Evolutionary conservation across 768 basidiomycete genomes (phyloP), one percentile per base, ranked within the genome.

Genomic region (Pisolithus tinctorius): DNA sequence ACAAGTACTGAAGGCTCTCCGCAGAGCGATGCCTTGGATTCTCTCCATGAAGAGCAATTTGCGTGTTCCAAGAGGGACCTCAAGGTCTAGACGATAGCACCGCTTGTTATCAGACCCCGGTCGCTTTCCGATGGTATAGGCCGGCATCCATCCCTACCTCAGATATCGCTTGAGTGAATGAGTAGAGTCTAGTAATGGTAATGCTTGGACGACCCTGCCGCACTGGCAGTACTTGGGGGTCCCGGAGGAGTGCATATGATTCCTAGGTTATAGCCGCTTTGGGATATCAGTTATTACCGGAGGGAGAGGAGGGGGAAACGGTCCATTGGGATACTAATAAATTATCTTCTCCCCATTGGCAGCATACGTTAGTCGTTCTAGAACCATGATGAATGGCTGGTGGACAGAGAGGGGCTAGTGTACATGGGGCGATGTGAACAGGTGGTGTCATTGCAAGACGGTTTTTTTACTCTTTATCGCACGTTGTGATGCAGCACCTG

Each of bases 131-230:
- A 38, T 37, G 9, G 10, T 4, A 14, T 16, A 47, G 6, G 46
- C 46, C 10, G 46, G 46, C 30, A 47, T 47, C 46, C 46, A 47
- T 25, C 20, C 34, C 34, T 37, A 34, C n/a, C 37, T 34, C 17
- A 47, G 23, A 20, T 47, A 47, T n/a, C 36, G 31, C 46, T 47
- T 47, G 31, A 47, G 34, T 5, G 46, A 47, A 23, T 47, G 42
- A 23, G 42, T 44, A 25, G 42, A 25, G 5, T 20, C 40, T 23
- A 23, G 16, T n/a, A 4, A 17, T 9, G 8, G 7, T 40, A n/a
- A 4, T 40, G 39, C 20, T 16, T 10, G 20, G 7, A 20, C 10
- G 40, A 23, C 10, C 40, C 2, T n/a, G 14, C 40, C 10, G 16
- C 40, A 10, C 7, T 23, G 20, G 40, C 6, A 23, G n/a, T 1